phyloP scores from a whole-genome alignment of 768 basidiomycete species.

The Lactarius psammicola region DNA sequence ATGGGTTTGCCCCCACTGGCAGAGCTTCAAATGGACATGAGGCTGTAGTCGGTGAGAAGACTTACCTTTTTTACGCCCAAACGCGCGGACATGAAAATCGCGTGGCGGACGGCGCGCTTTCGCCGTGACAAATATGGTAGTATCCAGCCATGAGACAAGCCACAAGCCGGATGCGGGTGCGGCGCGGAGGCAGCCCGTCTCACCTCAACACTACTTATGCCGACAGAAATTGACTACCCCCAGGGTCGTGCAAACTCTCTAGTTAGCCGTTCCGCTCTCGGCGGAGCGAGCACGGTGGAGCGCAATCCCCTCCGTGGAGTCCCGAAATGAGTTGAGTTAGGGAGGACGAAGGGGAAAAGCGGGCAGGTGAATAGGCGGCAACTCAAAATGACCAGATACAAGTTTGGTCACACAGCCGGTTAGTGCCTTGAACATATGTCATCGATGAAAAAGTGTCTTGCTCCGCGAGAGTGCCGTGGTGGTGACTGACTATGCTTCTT shows the following conservation, averaged over 20 bases:
- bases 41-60: slow-evolving; percentile 4
- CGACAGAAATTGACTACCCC: not conserved
- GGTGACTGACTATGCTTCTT: not conserved
- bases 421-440: slow-evolving; percentile 1
- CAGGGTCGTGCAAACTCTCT: not conserved
- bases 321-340: slow-evolving; percentile 1
- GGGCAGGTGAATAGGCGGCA: not conserved
- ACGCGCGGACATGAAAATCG: slow-evolving; percentile 2
- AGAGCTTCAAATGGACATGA: slow-evolving; percentile 1
- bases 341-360: not conserved
- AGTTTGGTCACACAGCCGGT: not conserved
- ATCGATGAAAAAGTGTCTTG: not conserved
- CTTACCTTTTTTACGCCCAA: slow-evolving; percentile 2
- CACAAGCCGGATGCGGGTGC: not conserved
- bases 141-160: not conserved
- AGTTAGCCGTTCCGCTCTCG: not conserved
- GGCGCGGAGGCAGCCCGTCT: not conserved
- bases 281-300: not conserved
- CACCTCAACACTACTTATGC: not conserved
- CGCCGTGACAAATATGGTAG: slow-evolving; percentile 1
- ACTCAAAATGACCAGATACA: slow-evolving; percentile 2
- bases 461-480: not conserved
- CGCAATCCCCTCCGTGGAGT: not conserved
- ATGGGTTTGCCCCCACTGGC: not conserved
- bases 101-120: not conserved